These are phyloP conservation scores for Diaporthe caulivora DNA, from an alignment of 2,329 filamentous ascomycete genomes.

Conservation along the genomic window DNA sequence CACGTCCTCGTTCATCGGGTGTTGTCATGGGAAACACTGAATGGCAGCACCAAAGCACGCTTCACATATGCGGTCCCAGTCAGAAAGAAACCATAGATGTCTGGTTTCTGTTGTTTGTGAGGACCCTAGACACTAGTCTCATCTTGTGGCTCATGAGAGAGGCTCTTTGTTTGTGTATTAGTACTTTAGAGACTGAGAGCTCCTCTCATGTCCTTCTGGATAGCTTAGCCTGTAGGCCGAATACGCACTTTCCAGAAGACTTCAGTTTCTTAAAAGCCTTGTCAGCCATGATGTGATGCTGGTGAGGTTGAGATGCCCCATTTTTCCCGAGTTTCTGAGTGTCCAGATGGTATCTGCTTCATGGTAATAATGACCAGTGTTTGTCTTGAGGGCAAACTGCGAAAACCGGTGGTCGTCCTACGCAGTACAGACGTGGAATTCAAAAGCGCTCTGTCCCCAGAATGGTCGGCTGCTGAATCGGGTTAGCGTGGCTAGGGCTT, in stretches of 20 bases:
- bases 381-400: background rate
- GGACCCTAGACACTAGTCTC: too few relatives aligned
- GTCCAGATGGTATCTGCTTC: conserved; percentile 17
- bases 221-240: too few relatives aligned
- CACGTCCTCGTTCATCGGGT: background rate
- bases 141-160: too few relatives aligned
- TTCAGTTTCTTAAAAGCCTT: too few relatives aligned
- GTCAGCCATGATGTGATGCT: background rate
- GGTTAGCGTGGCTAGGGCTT: conserved; percentile 48
- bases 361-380: background rate
- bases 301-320: background rate
- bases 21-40: background rate
- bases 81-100: background rate
- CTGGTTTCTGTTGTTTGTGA: too few relatives aligned
- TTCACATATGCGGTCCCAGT: background rate
- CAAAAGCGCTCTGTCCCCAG: background rate
- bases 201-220: too few relatives aligned
- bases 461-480: conserved; percentile 54
- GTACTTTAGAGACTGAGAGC: too few relatives aligned
- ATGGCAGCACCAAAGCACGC: too few relatives aligned
- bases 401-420: background rate
- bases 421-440: background rate
- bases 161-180: too few relatives aligned
- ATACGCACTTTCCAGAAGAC: too few relatives aligned
- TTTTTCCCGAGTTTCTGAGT: background rate